phyloP scores from a whole-genome alignment of 371 early-diverging fungal species.

The Apophysomyces variabilis region DNA sequence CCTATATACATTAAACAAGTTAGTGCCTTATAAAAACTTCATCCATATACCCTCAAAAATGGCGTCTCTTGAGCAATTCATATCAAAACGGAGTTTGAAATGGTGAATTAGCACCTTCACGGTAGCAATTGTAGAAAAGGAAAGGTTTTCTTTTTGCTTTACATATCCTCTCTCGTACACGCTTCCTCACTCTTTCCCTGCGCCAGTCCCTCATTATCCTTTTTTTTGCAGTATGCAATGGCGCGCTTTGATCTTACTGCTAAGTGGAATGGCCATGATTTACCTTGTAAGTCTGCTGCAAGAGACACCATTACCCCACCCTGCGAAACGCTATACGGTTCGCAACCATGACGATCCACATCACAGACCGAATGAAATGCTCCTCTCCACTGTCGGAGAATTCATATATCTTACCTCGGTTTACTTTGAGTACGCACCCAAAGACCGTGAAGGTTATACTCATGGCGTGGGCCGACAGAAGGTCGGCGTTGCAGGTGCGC shows the following conservation, averaged over 20 bases:
- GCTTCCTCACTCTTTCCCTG: slow-evolving; percentile 1
- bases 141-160: no score
- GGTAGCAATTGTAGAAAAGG: no score
- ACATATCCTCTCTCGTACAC: background rate
- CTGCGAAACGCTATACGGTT: slow-evolving; percentile 30
- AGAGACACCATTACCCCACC: slow-evolving; percentile 46
- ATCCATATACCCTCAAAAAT: no score
- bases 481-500: slow-evolving; percentile 26
- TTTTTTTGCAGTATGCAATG: slow-evolving; percentile 44
- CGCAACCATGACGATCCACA: slow-evolving; percentile 18
- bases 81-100: no score
- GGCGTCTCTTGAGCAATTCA: no score
- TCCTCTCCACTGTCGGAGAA: slow-evolving; percentile 30
- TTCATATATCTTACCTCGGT: slow-evolving; percentile 41
- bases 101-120: no score
- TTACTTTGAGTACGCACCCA: slow-evolving; percentile 23
- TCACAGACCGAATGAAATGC: slow-evolving; percentile 27
- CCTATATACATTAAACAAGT: no score
- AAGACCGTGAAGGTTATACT: slow-evolving; percentile 8
- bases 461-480: slow-evolving; percentile 33
- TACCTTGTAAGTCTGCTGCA: slow-evolving; percentile 43
- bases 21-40: no score
- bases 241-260: slow-evolving; percentile 41
- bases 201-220: slow-evolving; percentile 1
- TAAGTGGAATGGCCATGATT: slow-evolving; percentile 38